Percentiles rank a stretch among this genome's conserved stretches.
phyloP scores from a whole-genome alignment of 2,329 filamentous ascomycete genomes.

The Xylariomycetidae sp. region DNA sequence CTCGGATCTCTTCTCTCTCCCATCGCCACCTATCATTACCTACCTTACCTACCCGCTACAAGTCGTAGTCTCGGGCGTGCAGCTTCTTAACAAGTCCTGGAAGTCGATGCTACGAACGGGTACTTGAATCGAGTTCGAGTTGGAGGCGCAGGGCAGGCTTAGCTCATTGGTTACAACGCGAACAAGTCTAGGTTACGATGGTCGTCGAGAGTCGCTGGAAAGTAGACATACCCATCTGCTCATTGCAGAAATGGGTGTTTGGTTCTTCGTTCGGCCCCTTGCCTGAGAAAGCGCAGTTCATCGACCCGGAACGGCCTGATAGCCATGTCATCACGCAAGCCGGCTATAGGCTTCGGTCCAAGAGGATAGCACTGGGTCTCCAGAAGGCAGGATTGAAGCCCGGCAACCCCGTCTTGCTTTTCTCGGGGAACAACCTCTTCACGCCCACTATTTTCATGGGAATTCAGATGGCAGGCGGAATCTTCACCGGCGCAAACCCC shows the following conservation, averaged over 20 bases:
- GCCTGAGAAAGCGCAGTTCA: conserved; percentile 40
- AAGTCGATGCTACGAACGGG: too few species aligned
- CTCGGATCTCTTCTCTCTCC: too few species aligned
- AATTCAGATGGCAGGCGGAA: conserved; percentile 67
- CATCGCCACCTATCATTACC: too few species aligned
- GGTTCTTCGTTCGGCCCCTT: conserved; percentile 39
- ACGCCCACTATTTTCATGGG: conserved; percentile 67
- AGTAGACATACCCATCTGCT: conserved; percentile 38
- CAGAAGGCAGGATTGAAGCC: conserved; percentile 55
- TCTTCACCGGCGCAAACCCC: conserved; percentile 74
- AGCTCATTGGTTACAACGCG: too few species aligned
- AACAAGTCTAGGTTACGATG: conserved; percentile 28
- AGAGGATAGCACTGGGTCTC: conserved; percentile 66
- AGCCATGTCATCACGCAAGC: conserved; percentile 59
- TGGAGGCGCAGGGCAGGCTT: too few species aligned
- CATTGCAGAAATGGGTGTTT: conserved; percentile 51
- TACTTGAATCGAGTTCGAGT: too few species aligned
- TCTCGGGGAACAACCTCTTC: conserved; percentile 67
- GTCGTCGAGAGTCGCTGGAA: conserved; percentile 42
- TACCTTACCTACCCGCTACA: too few species aligned
- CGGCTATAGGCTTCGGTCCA: conserved; percentile 63
- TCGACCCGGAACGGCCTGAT: conserved; percentile 62
- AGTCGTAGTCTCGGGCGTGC: too few species aligned
- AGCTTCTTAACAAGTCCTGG: too few species aligned
- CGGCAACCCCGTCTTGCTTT: conserved; percentile 68